A percentile compares a stretch with the other conserved stretches of the same genome.
These are phyloP conservation scores for Yamadazyma atmosphaerica DNA, from an alignment of 1,139 yeast genomes.

Conservation along the genomic window DNA sequence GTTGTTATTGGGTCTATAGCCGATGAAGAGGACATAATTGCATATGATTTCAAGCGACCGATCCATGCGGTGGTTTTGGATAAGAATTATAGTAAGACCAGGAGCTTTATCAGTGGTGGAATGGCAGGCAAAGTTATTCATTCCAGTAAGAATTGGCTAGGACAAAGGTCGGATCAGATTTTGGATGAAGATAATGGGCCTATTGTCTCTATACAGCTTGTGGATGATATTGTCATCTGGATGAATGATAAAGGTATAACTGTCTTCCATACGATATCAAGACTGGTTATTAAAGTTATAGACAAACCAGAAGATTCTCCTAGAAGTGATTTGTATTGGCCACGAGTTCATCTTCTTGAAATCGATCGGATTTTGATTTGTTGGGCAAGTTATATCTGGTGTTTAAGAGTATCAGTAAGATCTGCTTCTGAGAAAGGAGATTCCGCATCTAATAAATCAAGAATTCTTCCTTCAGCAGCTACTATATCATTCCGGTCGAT, in stretches of 20 bases:
- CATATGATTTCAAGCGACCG: slow-evolving; percentile 85
- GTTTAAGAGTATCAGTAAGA: slow-evolving; percentile 50
- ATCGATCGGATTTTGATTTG: slow-evolving; percentile 70
- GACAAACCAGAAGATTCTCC: slow-evolving; percentile 61
- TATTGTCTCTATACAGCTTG: slow-evolving; percentile 60
- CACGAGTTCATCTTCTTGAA: slow-evolving; percentile 69
- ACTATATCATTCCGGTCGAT: slow-evolving; percentile 57
- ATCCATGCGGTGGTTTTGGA: slow-evolving; percentile 85
- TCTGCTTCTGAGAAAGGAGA: slow-evolving; percentile 17
- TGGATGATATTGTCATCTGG: slow-evolving; percentile 75
- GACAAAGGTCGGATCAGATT: slow-evolving; percentile 67
- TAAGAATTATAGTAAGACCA: slow-evolving; percentile 58
- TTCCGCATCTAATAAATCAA: slow-evolving; percentile 24
- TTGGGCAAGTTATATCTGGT: slow-evolving; percentile 84
- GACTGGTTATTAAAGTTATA: slow-evolving; percentile 48
- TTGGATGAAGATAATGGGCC: slow-evolving; percentile 70
- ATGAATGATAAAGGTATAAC: slow-evolving; percentile 81
- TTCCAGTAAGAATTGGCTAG: slow-evolving; percentile 84
- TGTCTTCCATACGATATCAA: slow-evolving; percentile 51
- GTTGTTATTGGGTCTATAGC: slow-evolving; percentile 73
- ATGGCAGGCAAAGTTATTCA: slow-evolving; percentile 81
- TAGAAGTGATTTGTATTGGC: slow-evolving; percentile 84
- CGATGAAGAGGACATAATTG: slow-evolving; percentile 65
- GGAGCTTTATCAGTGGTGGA: slow-evolving; percentile 83
- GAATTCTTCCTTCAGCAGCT: slow-evolving; percentile 64